Percentiles rank a stretch among this genome's conserved stretches.
Conservation (phyloP, 495 filamentous ascomycete species). For the Darksidea phi region DNA sequence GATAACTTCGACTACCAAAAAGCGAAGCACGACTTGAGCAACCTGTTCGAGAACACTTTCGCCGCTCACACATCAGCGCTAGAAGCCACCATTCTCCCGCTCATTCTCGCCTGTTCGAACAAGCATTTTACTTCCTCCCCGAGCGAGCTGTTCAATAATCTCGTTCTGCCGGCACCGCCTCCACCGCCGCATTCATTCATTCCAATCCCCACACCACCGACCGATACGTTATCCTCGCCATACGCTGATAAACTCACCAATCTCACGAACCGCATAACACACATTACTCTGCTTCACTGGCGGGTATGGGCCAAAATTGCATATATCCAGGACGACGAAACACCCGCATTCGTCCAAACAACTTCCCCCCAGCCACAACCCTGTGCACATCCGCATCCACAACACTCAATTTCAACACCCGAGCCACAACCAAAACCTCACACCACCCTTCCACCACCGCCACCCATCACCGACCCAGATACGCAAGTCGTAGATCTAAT, state of each 20-base stretch:
- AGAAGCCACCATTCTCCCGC: conserved; percentile 29
- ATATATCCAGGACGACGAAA: conserved; percentile 45
- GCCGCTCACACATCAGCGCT: conserved; percentile 27
- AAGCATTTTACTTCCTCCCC: conserved; percentile 36
- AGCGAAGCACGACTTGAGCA: conserved; percentile 30
- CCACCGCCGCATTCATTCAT: conserved; percentile 7
- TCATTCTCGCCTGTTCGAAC: conserved; percentile 32
- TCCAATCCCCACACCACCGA: conserved; percentile 40
- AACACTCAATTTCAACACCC: too few relatives aligned
- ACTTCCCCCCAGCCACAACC: too few relatives aligned
- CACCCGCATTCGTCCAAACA: too few relatives aligned
- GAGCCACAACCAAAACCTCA: too few relatives aligned
- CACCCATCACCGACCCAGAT: too few relatives aligned
- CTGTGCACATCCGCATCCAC: too few relatives aligned
- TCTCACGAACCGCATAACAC: conserved; percentile 70
- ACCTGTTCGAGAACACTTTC: conserved; percentile 29
- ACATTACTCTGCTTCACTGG: conserved; percentile 82
- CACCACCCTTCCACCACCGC: too few relatives aligned
- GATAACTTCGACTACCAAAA: conserved; percentile 26
- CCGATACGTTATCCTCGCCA: conserved; percentile 12
- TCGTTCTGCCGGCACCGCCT: conserved; percentile 38
- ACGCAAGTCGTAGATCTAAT: too few relatives aligned
- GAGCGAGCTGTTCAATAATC: conserved; percentile 38
- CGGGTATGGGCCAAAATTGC: conserved; percentile 75
- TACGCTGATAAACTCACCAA: conserved; percentile 57